These are phyloP conservation scores for Neophaeococcomyces mojaviensis DNA, from an alignment of 2,329 filamentous ascomycete species.

Conservation along the genomic window DNA sequence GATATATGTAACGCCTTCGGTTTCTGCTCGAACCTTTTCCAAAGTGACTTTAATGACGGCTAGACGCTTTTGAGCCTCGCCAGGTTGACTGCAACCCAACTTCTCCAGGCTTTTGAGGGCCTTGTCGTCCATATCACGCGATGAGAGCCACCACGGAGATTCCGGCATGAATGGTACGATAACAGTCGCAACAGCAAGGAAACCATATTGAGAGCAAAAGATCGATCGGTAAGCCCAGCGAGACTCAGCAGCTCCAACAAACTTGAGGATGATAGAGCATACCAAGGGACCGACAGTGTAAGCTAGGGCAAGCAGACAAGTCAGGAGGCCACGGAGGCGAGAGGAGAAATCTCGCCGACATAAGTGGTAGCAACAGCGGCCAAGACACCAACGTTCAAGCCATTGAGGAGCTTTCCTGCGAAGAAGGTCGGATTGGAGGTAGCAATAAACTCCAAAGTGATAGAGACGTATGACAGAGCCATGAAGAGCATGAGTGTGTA, in stretches of 20 bases:
- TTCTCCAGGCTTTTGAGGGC: conserved; percentile 26
- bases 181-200: conserved; percentile 29
- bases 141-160: conserved; percentile 35
- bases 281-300: conserved; percentile 36
- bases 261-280: conserved; percentile 32
- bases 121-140: conserved; percentile 27
- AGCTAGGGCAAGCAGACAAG: conserved; percentile 35
- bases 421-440: conserved; percentile 33
- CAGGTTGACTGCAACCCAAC: conserved; percentile 8
- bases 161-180: conserved; percentile 20
- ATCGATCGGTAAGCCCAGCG: conserved; percentile 39
- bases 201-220: conserved; percentile 37
- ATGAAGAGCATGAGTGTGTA: conserved; percentile 20
- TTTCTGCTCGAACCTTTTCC: conserved; percentile 22
- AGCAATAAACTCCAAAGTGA: conserved; percentile 29
- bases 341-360: conserved; percentile 35
- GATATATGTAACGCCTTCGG: conserved; percentile 31
- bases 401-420: conserved; percentile 39
- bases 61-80: conserved; percentile 20
- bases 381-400: conserved; percentile 40
- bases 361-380: conserved; percentile 41
- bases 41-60: conserved; percentile 28
- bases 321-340: conserved; percentile 42
- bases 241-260: conserved; percentile 30
- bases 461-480: conserved; percentile 7